phyloP scores from a whole-genome alignment of 371 early-diverging fungal genomes.

The Syncephalastrum monosporum region DNA sequence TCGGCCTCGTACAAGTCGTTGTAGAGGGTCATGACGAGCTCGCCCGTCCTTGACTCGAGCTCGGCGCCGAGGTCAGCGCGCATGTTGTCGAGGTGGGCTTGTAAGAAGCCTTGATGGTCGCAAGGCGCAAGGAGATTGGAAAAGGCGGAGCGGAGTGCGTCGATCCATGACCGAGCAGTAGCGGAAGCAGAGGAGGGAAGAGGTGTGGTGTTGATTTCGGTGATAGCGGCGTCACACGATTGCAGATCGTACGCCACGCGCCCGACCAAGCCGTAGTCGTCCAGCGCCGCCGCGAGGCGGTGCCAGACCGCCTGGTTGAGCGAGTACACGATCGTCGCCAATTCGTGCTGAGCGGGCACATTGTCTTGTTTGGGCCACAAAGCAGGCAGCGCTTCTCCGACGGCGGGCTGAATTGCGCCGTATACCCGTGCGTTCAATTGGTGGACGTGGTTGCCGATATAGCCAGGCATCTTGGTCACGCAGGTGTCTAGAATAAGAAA shows the following conservation, averaged over 20 bases:
- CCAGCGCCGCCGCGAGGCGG: conserved; percentile 4
- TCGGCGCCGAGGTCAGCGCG: conserved; percentile 9
- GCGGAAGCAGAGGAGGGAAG: no score
- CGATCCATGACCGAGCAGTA: no score
- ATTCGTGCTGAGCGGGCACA: conserved; percentile 6
- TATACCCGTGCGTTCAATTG: conserved; percentile 13
- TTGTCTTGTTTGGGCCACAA: conserved; percentile 12
- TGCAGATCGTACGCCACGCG: conserved; percentile 10
- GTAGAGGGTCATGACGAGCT: conserved; percentile 18
- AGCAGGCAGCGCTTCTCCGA: conserved; percentile 11
- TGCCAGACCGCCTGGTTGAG: conserved; percentile 14
- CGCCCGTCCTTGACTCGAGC: conserved; percentile 12
- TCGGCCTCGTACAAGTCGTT: conserved; percentile 8
- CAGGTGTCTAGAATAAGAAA: conserved; percentile 11
- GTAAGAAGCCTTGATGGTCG: conserved; percentile 4
- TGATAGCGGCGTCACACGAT: conserved; percentile 5
- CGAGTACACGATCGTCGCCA: conserved; percentile 10
- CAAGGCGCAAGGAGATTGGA: no score
- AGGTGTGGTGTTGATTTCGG: neutral
- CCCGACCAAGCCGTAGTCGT: conserved; percentile 10
- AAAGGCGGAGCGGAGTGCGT: no score
- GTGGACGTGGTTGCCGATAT: conserved; percentile 20
- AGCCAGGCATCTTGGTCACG: conserved; percentile 15
- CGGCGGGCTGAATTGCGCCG: conserved; percentile 4
- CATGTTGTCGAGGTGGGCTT: conserved; percentile 2